Evolutionary conservation across 2,329 filamentous ascomycete species (phyloP).

Genomic region (Aspergillus clavatus): DNA sequence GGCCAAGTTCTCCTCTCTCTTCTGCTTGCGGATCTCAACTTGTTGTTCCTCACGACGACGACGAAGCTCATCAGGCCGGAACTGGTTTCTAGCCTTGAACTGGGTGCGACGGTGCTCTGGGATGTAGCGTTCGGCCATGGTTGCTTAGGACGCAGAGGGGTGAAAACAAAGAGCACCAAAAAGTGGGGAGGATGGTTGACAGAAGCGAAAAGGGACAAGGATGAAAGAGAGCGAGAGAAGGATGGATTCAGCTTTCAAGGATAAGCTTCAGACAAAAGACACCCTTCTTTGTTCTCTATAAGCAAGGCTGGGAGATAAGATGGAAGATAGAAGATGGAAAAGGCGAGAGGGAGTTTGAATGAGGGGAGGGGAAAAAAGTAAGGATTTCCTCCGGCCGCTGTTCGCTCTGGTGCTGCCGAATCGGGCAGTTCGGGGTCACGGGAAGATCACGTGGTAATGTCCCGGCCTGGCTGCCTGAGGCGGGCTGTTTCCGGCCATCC

Average conservation of each 20-base stretch:
- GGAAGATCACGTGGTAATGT: background rate
- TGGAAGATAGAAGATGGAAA: conserved; percentile 14
- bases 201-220: conserved; percentile 7
- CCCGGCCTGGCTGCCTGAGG: background rate
- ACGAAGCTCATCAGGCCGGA: conserved; percentile 98
- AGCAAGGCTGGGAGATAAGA: conserved; percentile 6
- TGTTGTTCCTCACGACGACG: conserved; percentile 98
- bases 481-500: conserved; percentile 19
- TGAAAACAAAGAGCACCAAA: conserved; percentile 29
- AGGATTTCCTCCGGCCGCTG: conserved; percentile 15
- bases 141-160: conserved; percentile 34
- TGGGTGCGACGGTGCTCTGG: conserved; percentile 98
- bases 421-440: no score
- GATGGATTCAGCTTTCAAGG: conserved; percentile 17
- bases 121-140: conserved; percentile 98
- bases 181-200: conserved; percentile 1
- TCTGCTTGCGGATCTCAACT: conserved; percentile 97
- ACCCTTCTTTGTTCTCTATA: background rate
- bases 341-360: conserved; percentile 9
- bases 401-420: no score
- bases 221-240: conserved; percentile 11
- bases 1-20: conserved; percentile 97
- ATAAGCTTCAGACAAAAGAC: conserved; percentile 16
- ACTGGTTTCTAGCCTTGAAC: conserved; percentile 99
- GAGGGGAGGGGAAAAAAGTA: conserved; percentile 20